Conservation (phyloP, 352 stramenopile species). For the Globisporangium spiculum region DNA sequence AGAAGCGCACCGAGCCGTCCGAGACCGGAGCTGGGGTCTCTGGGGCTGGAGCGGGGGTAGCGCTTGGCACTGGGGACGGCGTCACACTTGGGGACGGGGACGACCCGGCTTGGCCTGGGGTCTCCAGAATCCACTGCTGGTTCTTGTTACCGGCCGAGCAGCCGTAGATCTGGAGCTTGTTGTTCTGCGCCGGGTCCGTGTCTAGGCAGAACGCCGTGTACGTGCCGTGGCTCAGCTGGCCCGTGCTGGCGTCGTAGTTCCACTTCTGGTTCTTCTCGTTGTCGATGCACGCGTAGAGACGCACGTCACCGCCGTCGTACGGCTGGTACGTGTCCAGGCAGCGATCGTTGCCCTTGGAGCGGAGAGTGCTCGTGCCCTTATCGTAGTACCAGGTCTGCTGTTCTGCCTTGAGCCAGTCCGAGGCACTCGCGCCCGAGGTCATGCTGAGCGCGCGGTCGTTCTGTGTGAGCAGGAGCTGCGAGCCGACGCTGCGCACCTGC, state of each 20-base stretch:
- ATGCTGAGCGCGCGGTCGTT: conserved; percentile 37
- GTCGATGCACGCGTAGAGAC: conserved; percentile 53
- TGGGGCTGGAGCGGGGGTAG: conserved; percentile 13
- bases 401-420: conserved; percentile 49
- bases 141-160: conserved; percentile 55
- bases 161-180: conserved; percentile 61
- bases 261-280: conserved; percentile 66
- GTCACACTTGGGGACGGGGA: conserved; percentile 15
- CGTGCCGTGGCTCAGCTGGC: conserved; percentile 37
- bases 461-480: conserved; percentile 22
- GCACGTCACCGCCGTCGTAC: conserved; percentile 47
- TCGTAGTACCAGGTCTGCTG: conserved; percentile 74
- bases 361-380: conserved; percentile 36
- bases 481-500: conserved; percentile 22
- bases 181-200: conserved; percentile 33
- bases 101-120: conserved; percentile 8
- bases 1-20: conserved; percentile 33
- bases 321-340: conserved; percentile 61
- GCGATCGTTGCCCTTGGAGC: conserved; percentile 64
- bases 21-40: conserved; percentile 19
- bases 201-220: conserved; percentile 64
- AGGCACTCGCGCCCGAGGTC: conserved; percentile 33
- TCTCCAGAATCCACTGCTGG: conserved; percentile 40
- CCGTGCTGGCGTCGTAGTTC: conserved; percentile 46
- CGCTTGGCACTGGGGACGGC: conserved; percentile 8